Base-by-base conservation (phyloP, 495 filamentous ascomycete species). In the Annulohypoxylon maeteangense region DNA sequence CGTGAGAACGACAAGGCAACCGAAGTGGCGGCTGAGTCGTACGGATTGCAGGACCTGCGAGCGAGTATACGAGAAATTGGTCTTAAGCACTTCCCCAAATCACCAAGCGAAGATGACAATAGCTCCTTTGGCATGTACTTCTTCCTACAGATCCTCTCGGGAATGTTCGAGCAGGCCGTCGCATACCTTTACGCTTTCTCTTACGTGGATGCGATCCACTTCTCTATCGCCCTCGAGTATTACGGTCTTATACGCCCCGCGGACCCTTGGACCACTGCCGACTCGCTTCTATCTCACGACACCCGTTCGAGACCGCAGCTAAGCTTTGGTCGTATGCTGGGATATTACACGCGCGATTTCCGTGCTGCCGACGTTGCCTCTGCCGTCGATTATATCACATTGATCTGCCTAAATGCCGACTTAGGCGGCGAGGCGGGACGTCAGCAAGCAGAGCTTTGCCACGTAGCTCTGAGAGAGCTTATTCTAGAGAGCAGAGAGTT, bases 321-420 rank as follows among this genome's bases (percentile, higher is more conserved):
- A 80, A 97, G 94, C 82, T 99, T 99, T 78, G 94, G 91, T 31
- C 88, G 90, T 22, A 92, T 99, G 83, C 82, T 98, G 51, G 96
- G 94, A 27, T 93, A 94, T 75, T 99, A 99, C 81, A 99, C 96
- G 7, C 88, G 90, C 32, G 93, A 97, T 79, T 98, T 98, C 87
- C 91, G 96, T 36, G 91, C 92, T 10, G 93, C 92, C 34, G 90
- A 93, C 74, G 90, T 92, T 6, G 91, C 90, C 60, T 90, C 93
- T 47, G 95, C 95, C 11, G 90, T 95, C 50, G 96, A 99, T 78
- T 99, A 99, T 74, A 90, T 99, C 54, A 87, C 89, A 20, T 84
- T 98, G 53, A 94, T 98, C 62, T 98, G 93, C 78, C 89, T 99
- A 54, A 98, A 98, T 74, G 87, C 90, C 34, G 96, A 97, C 79